Base-by-base conservation (phyloP, 805 yeast species). In the Candida easanensis region DNA sequence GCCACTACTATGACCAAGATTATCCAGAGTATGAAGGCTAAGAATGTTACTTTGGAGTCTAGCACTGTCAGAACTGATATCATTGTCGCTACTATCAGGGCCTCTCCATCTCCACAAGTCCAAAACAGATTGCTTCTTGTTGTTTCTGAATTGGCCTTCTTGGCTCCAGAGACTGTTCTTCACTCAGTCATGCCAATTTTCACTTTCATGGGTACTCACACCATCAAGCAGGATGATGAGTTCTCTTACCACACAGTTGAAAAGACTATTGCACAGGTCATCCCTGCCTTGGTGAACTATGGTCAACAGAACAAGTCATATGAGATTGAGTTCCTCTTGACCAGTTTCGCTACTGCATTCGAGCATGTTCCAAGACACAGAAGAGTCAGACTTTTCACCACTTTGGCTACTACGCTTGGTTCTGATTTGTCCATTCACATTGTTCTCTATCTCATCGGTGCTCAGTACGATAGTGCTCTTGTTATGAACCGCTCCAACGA, bases 161-260 rank as follows among this genome's bases (percentile, higher is more conserved):
- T 93, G 43, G 86, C 91, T 11, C 97, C 98, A 8, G 97, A 91
- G 58, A 79, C 85, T 23, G 89, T 93, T 22, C 70, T 93, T 41
- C 98, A 93, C 66, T 86, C 97, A 2, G 96, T 93, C 8, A 93
- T 93, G 99, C 99, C 99, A n/a, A 91, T 93, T 39, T 93, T 93
- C 71, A 93, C 99, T 1, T 93, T 93, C 57, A 93, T 93, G 98
- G 99, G 99, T 46, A 96, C 98, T 11, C 95, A 89, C 58, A 90
- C 97, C 13, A 79, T 93, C 40, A 83, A 96, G 57, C 97, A 93
- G 66, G 99, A 93, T 63, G 98, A 93, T 63, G 97, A 88, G 60
- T 91, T 87, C 58, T 88, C 97, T 0, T 84, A 84, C 25, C 86
- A 86, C 52, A 97, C 90, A 35, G 88, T 93, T 49, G 95, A 89